Conservation (phyloP, 1,139 yeast genomes). For the Yamadazyma aaseri region DNA sequence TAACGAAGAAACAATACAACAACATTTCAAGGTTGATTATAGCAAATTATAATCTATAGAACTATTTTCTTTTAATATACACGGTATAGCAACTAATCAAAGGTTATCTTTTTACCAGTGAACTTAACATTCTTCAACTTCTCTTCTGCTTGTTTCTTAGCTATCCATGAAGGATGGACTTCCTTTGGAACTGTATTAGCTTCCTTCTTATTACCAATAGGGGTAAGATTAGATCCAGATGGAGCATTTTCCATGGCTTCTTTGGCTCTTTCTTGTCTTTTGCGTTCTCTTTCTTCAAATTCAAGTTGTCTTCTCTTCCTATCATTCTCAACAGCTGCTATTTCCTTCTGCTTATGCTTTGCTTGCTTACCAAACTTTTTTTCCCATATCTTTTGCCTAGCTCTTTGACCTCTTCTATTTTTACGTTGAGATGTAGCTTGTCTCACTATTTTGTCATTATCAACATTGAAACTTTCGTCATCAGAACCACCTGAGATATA, state of each 20-base stretch:
- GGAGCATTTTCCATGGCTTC: conserved; percentile 29
- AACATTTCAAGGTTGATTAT: conserved; percentile 29
- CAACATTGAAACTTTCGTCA: conserved; percentile 52
- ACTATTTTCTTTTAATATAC: too few relatives aligned
- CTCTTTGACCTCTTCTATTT: conserved; percentile 95
- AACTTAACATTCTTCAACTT: conserved; percentile 65
- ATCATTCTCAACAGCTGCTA: conserved; percentile 50
- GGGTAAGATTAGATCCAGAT: conserved; percentile 39
- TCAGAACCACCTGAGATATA: conserved; percentile 79
- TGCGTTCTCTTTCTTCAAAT: conserved; percentile 70
- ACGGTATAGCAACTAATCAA: too few relatives aligned
- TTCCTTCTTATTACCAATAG: conserved; percentile 37
- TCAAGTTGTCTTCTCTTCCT: conserved; percentile 60
- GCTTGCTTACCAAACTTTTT: conserved; percentile 81
- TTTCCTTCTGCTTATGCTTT: conserved; percentile 72
- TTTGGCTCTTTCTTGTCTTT: conserved; percentile 56
- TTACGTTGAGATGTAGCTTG: conserved; percentile 57
- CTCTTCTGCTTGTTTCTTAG: conserved; percentile 71
- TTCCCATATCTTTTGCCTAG: conserved; percentile 96
- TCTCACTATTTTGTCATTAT: conserved; percentile 60
- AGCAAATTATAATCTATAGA: too few relatives aligned
- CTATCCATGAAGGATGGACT: conserved; percentile 94
- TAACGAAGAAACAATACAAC: conserved; percentile 29
- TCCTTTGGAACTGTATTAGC: conserved; percentile 1
- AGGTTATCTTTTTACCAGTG: conserved; percentile 80